Evolutionary conservation across 1,139 yeast genomes (phyloP), one percentile per base, ranked within the genome.

Genomic region (Diutina sp.): DNA sequence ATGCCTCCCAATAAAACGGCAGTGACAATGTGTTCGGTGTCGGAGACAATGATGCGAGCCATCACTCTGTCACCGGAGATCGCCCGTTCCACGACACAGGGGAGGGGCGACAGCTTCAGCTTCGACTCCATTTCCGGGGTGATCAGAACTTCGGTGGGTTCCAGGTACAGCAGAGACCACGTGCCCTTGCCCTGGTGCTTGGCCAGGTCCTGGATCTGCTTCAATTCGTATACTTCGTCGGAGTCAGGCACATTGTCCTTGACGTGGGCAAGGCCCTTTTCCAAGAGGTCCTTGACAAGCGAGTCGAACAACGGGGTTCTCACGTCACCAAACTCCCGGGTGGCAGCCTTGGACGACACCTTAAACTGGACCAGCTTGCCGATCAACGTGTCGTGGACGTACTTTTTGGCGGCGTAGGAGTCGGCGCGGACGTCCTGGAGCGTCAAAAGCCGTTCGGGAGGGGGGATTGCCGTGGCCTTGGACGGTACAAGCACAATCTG

Each of bases 31-130:
- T 81, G 83, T 56, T 69, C 71, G 29, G 64, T 64, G 55, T 72
- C 70, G 57, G 76, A 66, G 55, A 77, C 66, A 58, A 85, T 61
- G 56, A 87, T 65, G 59, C 95, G 74, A 51, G 81, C 79, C 57
- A 85, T 71, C 46, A 87, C 68, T 57, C 96, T 73, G 68, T 90
- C 96, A 56, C 96, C 96, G 61, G 85, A 75, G 58, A 88, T 77
- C 28, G 86, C 95, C 63, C 80, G 82, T 68, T 89, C 96, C 41
- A 89, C 84, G 58, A 89, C 78, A 28, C 86, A 76, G 18, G 77
- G 72, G 59, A 82, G 69, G 45, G 85, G 82, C 32, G 68, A 59
- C 38, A 68, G 69, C 57, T 67, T 69, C 6, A 83, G 75, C 57
- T 67, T 67, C 21, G 67, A 65, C 57, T 74, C 69, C 51, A 77